Conservation (phyloP, 495 filamentous ascomycete genomes). For the Aspergillus sparsus region DNA sequence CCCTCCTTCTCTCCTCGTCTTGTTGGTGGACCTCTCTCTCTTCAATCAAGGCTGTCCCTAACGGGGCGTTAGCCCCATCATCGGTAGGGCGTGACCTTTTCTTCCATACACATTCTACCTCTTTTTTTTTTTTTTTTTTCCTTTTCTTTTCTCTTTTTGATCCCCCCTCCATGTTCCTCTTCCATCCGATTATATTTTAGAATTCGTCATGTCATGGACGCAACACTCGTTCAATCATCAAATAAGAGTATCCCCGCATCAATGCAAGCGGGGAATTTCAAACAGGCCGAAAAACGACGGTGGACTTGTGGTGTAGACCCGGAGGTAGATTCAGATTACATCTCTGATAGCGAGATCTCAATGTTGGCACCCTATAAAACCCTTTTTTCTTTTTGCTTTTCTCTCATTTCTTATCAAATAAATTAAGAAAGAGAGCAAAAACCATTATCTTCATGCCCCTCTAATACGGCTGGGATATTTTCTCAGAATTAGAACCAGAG, state of each 20-base stretch:
- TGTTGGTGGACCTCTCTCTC: neutral
- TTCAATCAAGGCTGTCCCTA: neutral
- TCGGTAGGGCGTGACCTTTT: slow-evolving; percentile 1
- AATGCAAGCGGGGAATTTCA: slow-evolving; percentile 14
- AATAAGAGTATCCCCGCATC: slow-evolving; percentile 21
- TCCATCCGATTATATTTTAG: neutral
- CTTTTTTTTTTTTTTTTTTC: slow-evolving; percentile 2
- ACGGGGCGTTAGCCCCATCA: neutral
- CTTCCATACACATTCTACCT: neutral
- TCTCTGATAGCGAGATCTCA: slow-evolving; percentile 26
- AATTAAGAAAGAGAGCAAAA: no score
- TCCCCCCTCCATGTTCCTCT: slow-evolving; percentile 9
- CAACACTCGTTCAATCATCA: slow-evolving; percentile 24
- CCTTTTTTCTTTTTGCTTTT: neutral
- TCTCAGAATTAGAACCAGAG: no score
- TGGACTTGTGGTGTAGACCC: slow-evolving; percentile 19
- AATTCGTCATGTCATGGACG: slow-evolving; percentile 39
- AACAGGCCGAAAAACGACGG: slow-evolving; percentile 11
- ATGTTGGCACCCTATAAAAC: slow-evolving; percentile 25
- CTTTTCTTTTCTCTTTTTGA: neutral
- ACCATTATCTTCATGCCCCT: no score
- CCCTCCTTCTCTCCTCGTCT: neutral
- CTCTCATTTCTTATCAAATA: neutral
- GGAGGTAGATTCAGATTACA: slow-evolving; percentile 27
- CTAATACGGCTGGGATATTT: no score